Conservation (phyloP, 495 filamentous ascomycete species). For the Astrothelium macrocarpum region DNA sequence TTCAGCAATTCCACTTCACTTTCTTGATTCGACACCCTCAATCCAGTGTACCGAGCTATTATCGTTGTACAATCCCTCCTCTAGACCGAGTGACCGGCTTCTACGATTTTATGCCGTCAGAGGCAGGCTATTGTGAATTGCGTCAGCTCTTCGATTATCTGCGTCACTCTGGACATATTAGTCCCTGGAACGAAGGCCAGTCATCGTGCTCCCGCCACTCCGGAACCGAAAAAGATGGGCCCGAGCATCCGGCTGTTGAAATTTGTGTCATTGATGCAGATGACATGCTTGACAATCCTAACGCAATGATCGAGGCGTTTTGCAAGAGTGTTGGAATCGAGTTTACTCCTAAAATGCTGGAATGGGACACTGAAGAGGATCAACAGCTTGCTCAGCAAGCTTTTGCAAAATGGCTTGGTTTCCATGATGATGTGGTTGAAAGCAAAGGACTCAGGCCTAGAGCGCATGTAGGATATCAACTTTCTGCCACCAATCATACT, state of each 20-base stretch:
- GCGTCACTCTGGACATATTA: slow-evolving; percentile 48
- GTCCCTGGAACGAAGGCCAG: slow-evolving; percentile 47
- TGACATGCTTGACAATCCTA: slow-evolving; percentile 77
- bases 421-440: slow-evolving; percentile 87
- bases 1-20: slow-evolving; percentile 79
- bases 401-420: slow-evolving; percentile 95
- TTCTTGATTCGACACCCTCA: slow-evolving; percentile 94
- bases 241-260: slow-evolving; percentile 33
- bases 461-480: slow-evolving; percentile 51
- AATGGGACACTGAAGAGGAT: slow-evolving; percentile 66
- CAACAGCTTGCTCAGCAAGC: slow-evolving; percentile 51
- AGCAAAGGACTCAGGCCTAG: slow-evolving; percentile 64
- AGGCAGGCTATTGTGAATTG: slow-evolving; percentile 86
- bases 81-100: slow-evolving; percentile 74
- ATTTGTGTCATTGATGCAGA: slow-evolving; percentile 94
- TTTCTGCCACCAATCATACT: not conserved
- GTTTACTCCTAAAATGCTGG: slow-evolving; percentile 64
- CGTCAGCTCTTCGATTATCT: slow-evolving; percentile 79
- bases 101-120: slow-evolving; percentile 68
- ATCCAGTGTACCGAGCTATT: slow-evolving; percentile 80
- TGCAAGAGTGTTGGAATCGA: slow-evolving; percentile 68
- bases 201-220: slow-evolving; percentile 18
- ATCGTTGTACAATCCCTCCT: slow-evolving; percentile 90
- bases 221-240: slow-evolving; percentile 26
- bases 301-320: slow-evolving; percentile 60